phyloP scores from a whole-genome alignment of 345 rosid genomes.

The Lumnitzera littorea region DNA sequence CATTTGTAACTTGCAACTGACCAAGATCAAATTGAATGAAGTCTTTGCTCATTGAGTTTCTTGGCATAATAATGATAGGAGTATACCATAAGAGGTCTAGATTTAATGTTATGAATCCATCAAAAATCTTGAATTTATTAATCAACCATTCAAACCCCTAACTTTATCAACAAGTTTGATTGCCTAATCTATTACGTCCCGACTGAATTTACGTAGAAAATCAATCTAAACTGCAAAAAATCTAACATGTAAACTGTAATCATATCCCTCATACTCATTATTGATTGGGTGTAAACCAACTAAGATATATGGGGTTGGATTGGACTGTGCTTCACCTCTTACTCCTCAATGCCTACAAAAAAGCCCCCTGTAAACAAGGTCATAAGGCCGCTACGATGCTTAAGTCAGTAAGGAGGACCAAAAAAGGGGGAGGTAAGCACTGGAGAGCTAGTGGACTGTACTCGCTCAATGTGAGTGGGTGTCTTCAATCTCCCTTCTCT shows the following conservation, averaged over 20 bases:
- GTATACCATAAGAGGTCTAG: slow-evolving; percentile 90
- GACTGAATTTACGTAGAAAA: slow-evolving; percentile 89
- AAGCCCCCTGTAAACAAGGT: too few relatives aligned
- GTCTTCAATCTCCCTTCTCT: too few relatives aligned
- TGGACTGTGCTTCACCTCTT: too few relatives aligned
- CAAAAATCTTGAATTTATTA: slow-evolving; percentile 90
- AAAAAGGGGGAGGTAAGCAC: too few relatives aligned
- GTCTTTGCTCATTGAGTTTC: slow-evolving; percentile 80
- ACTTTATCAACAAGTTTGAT: slow-evolving; percentile 95
- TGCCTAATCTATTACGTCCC: slow-evolving; percentile 46
- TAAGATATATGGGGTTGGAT: too few relatives aligned
- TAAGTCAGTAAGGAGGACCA: too few relatives aligned
- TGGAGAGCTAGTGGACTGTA: too few relatives aligned
- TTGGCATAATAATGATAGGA: slow-evolving; percentile 84
- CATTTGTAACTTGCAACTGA: slow-evolving; percentile 79
- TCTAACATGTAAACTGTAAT: slow-evolving; percentile 77
- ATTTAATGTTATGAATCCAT: slow-evolving; percentile 88
- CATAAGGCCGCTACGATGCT: too few relatives aligned
- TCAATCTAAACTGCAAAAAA: slow-evolving; percentile 92
- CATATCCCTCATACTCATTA: slow-evolving; percentile 95
- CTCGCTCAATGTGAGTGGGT: too few relatives aligned
- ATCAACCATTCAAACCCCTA: slow-evolving; percentile 98
- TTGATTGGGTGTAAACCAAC: too few relatives aligned
- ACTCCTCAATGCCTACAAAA: too few relatives aligned
- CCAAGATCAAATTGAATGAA: slow-evolving; percentile 95